phyloP scores from a whole-genome alignment of 352 stramenopile species.

The Phytopythium oedochilum region DNA sequence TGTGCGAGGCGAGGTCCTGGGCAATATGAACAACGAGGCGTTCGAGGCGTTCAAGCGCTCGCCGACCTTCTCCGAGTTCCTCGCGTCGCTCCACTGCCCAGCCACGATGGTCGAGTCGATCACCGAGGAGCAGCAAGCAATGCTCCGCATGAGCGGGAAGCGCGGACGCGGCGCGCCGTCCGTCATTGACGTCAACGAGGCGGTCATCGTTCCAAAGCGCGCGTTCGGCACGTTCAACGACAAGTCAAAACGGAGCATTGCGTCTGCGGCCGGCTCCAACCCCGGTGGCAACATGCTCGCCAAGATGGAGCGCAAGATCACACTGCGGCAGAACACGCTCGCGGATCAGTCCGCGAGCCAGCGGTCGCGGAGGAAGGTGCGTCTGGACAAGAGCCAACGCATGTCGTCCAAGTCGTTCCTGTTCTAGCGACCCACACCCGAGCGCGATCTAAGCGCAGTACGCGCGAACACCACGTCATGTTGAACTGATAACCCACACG shows the following conservation, averaged over 20 bases:
- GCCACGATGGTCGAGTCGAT: conserved; percentile 34
- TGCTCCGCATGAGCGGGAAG: conserved; percentile 35
- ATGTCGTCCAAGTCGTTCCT: conserved; percentile 41
- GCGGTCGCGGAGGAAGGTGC: conserved; percentile 20
- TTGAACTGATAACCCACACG: neutral
- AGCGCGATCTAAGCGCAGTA: no score
- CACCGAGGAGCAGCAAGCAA: conserved; percentile 23
- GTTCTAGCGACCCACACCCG: conserved; percentile 12
- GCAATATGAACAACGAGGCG: conserved; percentile 37
- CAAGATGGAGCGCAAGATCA: neutral
- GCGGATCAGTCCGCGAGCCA: conserved; percentile 7
- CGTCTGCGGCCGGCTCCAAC: conserved; percentile 13
- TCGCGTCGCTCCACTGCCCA: conserved; percentile 38
- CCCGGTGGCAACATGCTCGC: neutral
- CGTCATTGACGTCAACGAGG: conserved; percentile 11
- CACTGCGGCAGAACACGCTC: neutral
- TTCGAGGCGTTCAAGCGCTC: conserved; percentile 48
- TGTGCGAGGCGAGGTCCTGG: conserved; percentile 43
- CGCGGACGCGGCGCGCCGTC: conserved; percentile 4
- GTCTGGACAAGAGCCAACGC: conserved; percentile 13
- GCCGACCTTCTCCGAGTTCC: conserved; percentile 39
- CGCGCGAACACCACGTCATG: neutral
- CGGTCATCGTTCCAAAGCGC: conserved; percentile 12
- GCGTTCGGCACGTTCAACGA: conserved; percentile 11
- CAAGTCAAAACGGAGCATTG: conserved; percentile 14